Percentiles rank a stretch among this genome's conserved stretches.
phyloP scores from a whole-genome alignment of 768 basidiomycete species.

The Harrya chromipes region DNA sequence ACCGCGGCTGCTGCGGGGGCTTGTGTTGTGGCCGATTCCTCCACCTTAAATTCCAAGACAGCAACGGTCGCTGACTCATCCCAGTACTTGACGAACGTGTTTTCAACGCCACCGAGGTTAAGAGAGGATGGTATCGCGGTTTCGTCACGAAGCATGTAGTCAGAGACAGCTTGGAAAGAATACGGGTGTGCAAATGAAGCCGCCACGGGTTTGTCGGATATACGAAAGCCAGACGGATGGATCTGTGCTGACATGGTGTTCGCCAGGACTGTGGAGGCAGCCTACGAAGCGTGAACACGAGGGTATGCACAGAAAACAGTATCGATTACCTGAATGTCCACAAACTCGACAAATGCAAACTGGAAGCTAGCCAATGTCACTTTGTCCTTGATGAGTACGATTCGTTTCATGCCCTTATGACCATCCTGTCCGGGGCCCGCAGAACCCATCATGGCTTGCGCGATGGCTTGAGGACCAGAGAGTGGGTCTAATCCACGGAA shows the following conservation, averaged over 20 bases:
- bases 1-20: conserved; percentile 31
- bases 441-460: conserved; percentile 77
- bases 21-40: conserved; percentile 42
- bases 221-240: conserved; percentile 92
- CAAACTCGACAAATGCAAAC: conserved; percentile 91
- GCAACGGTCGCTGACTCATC: conserved; percentile 80
- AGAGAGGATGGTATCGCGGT: conserved; percentile 66
- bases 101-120: conserved; percentile 69
- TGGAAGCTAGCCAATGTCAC: conserved; percentile 87
- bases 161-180: conserved; percentile 81
- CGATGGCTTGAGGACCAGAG: conserved; percentile 84
- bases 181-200: conserved; percentile 91
- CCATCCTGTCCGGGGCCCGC: conserved; percentile 76
- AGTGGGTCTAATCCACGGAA: conserved; percentile 89
- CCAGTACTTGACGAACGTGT: conserved; percentile 85
- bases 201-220: conserved; percentile 84
- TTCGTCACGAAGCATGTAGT: conserved; percentile 74
- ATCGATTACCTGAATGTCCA: conserved; percentile 67
- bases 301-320: background rate
- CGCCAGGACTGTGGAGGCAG: conserved; percentile 77
- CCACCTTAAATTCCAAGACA: conserved; percentile 76
- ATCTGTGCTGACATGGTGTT: conserved; percentile 83
- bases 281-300: conserved; percentile 42
- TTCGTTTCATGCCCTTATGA: conserved; percentile 82
- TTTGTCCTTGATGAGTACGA: conserved; percentile 88